These are phyloP conservation scores for Fraxinus paxiana DNA, from an alignment of 305 asterid species.

Conservation along the genomic window DNA sequence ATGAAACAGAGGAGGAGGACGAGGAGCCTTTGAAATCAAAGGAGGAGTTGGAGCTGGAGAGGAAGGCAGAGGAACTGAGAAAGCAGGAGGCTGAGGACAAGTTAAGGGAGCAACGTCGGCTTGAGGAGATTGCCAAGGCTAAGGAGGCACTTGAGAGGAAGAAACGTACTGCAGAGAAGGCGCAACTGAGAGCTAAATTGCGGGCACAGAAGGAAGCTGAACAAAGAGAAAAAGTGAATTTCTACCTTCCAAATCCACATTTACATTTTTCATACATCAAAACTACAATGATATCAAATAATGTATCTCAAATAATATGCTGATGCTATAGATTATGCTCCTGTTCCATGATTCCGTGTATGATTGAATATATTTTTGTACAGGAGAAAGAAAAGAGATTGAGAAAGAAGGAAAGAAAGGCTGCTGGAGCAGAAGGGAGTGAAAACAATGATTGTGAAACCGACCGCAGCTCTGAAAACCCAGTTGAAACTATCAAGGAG, in stretches of 20 bases:
- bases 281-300: not conserved
- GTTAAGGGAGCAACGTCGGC: conserved; percentile 47
- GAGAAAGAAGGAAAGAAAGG: conserved; percentile 54
- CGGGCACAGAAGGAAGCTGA: conserved; percentile 65
- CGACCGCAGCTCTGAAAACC: conserved; percentile 17
- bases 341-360: not conserved
- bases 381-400: conserved; percentile 59
- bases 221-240: conserved; percentile 55
- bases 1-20: conserved; percentile 27
- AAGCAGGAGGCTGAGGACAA: conserved; percentile 37
- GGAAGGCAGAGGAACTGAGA: conserved; percentile 43
- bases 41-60: conserved; percentile 46
- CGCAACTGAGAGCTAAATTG: conserved; percentile 50
- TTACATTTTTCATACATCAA: not conserved
- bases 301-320: not conserved
- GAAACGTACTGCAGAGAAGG: conserved; percentile 52
- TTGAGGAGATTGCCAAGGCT: conserved; percentile 58
- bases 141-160: conserved; percentile 65
- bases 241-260: not conserved
- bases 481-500: conserved; percentile 25
- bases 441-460: conserved; percentile 31
- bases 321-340: not conserved
- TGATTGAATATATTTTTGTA: conserved; percentile 6
- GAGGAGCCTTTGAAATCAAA: conserved; percentile 26
- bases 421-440: conserved; percentile 21